Base-by-base conservation (phyloP, 2,329 filamentous ascomycete species). In the Pezicula radicicola region DNA sequence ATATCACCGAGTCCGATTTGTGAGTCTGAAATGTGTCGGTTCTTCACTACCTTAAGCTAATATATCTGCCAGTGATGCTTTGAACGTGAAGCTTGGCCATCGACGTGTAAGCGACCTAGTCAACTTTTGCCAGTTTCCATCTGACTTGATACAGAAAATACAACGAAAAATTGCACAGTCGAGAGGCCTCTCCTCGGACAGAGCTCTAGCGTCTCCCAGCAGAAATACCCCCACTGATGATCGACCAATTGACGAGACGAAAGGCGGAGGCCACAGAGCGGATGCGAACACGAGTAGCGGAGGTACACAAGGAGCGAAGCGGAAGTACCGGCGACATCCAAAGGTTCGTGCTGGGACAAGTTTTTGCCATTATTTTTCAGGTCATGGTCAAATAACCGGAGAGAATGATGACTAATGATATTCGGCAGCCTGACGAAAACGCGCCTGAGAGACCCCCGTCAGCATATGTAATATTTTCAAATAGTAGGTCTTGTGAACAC, bases 1-100 rank as follows among this genome's bases (percentile, higher is more conserved):
- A 93, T 65, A 91, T 94, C 49, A 91, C 89, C 55, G 89, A 93
- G 69, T 88, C 87, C 21, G 89, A 94, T 64, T 76, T 94, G 87
- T 91, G 40, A 36, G 54, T 56, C 13, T n/a, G 16, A 2, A 16
- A 16, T 44, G 12, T 25, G 7, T 4, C 19, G 7, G 25, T 16
- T 21, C 12, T 19, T 10, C 52, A 19, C 28, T 42, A 13, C 40
- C 25, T 25, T 25, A 25, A 21, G 46, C 58, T 62, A 54, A 61
- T 53, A 13, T 37, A 39, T 39, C 4, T 40, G 49, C 41, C 53
- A 89, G 86, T 55, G 88, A 89, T 72, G 79, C 80, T 39, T 75
- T 94, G 49, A 84, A 83, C 51, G 88, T 94, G 49, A 92, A 92
- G 66, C 78, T 92, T 51, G 89, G 89, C 21, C 89, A 94, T 69